A percentile compares a stretch with the other conserved stretches of the same genome.
These are phyloP conservation scores for Phytophthora lateralis DNA, from an alignment of 352 stramenopile species.

Conservation along the genomic window DNA sequence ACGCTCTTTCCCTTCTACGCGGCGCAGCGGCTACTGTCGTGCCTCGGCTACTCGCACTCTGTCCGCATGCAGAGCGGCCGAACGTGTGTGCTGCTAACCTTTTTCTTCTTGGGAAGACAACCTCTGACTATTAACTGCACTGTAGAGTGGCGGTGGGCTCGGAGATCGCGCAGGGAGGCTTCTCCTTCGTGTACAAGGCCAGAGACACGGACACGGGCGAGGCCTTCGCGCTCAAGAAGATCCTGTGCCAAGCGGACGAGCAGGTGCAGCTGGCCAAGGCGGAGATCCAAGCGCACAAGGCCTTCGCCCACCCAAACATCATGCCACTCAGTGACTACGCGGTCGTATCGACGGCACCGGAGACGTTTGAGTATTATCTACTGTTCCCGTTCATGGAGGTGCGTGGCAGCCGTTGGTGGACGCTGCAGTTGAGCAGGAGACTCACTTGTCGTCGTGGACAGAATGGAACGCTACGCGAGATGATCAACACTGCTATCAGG, in stretches of 20 bases:
- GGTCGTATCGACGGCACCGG: constrained; percentile 51
- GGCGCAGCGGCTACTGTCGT: constrained; percentile 65
- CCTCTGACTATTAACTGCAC: constrained; percentile 5
- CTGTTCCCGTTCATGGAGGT: constrained; percentile 89
- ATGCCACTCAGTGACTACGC: constrained; percentile 86
- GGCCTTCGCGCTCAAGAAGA: constrained; percentile 90
- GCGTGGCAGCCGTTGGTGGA: neutral
- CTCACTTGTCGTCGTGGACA: constrained; percentile 27
- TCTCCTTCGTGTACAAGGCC: constrained; percentile 86
- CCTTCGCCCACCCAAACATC: constrained; percentile 80
- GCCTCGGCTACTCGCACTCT: constrained; percentile 71
- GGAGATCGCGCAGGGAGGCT: constrained; percentile 87
- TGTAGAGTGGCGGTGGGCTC: constrained; percentile 56
- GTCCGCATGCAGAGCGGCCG: constrained; percentile 77
- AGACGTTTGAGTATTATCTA: constrained; percentile 78
- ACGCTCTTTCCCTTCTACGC: constrained; percentile 69
- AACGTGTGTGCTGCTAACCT: constrained; percentile 45
- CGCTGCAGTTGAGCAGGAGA: neutral
- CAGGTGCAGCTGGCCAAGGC: constrained; percentile 79
- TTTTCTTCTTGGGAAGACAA: neutral
- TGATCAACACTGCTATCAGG: constrained; percentile 78
- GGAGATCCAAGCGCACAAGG: constrained; percentile 82
- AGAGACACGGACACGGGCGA: constrained; percentile 76
- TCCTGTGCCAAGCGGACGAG: constrained; percentile 85
- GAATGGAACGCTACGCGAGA: constrained; percentile 84